These are phyloP conservation scores for Monoraphidium neglectum DNA, from an alignment of 139 green algal genomes.

Conservation along the genomic window DNA sequence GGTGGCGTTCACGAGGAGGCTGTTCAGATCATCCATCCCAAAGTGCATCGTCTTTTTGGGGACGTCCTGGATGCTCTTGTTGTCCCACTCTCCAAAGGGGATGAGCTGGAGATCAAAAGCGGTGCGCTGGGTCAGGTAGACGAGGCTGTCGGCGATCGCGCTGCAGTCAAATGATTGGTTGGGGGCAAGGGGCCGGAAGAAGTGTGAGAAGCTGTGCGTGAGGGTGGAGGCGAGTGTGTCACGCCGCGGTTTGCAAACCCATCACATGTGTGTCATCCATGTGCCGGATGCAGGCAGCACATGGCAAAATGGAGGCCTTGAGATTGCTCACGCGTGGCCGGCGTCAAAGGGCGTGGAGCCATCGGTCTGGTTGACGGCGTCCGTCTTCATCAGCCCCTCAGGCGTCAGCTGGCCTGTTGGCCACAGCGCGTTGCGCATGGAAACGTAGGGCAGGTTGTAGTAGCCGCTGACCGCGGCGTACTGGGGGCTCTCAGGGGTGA, in stretches of 20 bases:
- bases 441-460: slow-evolving; percentile 18
- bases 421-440: slow-evolving; percentile 35
- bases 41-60: slow-evolving; percentile 15
- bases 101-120: slow-evolving; percentile 19
- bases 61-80: neutral
- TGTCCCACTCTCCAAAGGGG: slow-evolving; percentile 29
- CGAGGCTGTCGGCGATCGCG: slow-evolving; percentile 20
- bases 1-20: slow-evolving; percentile 12
- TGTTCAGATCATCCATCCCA: neutral
- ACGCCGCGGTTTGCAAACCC: too few species aligned
- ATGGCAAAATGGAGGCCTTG: too few species aligned
- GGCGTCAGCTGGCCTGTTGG: neutral
- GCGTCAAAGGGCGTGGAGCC: slow-evolving; percentile 7
- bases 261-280: too few species aligned
- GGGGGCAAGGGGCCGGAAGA: too few species aligned
- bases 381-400: neutral
- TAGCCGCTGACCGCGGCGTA: slow-evolving; percentile 24
- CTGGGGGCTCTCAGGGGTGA: slow-evolving; percentile 29
- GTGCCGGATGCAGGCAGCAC: too few species aligned
- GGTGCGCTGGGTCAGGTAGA: slow-evolving; percentile 27
- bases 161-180: too few species aligned
- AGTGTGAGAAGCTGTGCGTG: too few species aligned
- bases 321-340: slow-evolving; percentile 10
- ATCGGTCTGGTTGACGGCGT: neutral
- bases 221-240: too few species aligned